These are phyloP conservation scores for Fistulina hepatica DNA, from an alignment of 1,284 basidiomycete species.

Conservation along the genomic window DNA sequence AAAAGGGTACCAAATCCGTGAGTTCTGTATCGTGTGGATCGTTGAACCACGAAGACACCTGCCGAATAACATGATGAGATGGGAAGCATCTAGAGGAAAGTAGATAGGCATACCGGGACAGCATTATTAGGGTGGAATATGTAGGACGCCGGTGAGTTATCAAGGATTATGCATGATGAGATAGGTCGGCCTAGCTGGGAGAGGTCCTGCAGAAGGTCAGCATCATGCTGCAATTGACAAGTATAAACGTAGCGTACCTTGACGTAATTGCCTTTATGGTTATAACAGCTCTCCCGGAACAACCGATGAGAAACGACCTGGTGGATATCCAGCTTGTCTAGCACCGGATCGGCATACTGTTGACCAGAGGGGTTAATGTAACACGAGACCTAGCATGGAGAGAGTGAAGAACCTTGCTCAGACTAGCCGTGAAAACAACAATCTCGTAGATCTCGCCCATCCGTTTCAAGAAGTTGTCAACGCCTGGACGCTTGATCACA, in stretches of 20 bases:
- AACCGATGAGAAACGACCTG: constrained; percentile 88
- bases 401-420: constrained; percentile 73
- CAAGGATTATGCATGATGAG: constrained; percentile 91
- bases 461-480: constrained; percentile 90
- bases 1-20: constrained; percentile 90
- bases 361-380: neutral
- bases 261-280: constrained; percentile 98
- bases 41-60: constrained; percentile 99
- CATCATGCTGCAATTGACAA: constrained; percentile 6
- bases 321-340: constrained; percentile 93
- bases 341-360: constrained; percentile 94
- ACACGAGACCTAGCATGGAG: neutral
- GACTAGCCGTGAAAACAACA: constrained; percentile 94
- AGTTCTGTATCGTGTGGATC: constrained; percentile 96
- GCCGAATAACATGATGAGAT: too few species aligned
- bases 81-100: too few species aligned
- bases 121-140: constrained; percentile 99
- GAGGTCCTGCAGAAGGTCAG: constrained; percentile 56
- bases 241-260: constrained; percentile 47
- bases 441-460: constrained; percentile 99
- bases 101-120: too few species aligned
- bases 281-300: constrained; percentile 98
- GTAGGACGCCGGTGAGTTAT: constrained; percentile 98
- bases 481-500: constrained; percentile 92
- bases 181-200: constrained; percentile 94